Evolutionary conservation across 78 protist species (phyloP), one percentile per base, ranked within the genome.

Genomic region (Bigelowiella natans): DNA sequence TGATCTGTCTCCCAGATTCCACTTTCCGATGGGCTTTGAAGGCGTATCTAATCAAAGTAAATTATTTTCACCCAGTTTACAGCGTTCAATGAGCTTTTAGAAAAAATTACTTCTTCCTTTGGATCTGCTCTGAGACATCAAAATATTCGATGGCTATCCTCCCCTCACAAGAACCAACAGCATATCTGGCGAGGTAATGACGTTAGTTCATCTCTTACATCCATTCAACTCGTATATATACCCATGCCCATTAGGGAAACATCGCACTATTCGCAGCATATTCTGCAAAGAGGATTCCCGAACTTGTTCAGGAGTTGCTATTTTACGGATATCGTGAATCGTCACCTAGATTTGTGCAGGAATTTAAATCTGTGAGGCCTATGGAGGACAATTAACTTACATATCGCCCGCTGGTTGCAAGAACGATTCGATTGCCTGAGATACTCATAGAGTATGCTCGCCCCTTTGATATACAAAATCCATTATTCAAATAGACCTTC

Each of bases 111-210:
- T 91, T 64, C 38, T 7, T 83, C 31, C 7, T 18, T 87, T 89
- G 84, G 26, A 30, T 34, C 2, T 83, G 92, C 31, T 2, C 38
- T 28, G 34, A 29, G 31, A 28, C 34, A 11, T 89, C 93, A 87
- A 91, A 93, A 2, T 2, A 92, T 31, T 91, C 94, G 83, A 92
- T 92, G 2, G 88, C 92, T 26, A 88, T 88, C 36, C 94, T 34
- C 11, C 94, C 94, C 7, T 92, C 94, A n/a, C 91, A 91, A 3
- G 88, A 51, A 3, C 92, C 36, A 7, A 51, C 73, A 51, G 73
- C 73, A 51, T 51, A 51, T 18, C 73, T 51, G 7, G 73, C 7
- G 7, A 51, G 34, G 7, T 18, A 51, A 51, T 51, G 73, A n/a
- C n/a, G n/a, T n/a, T n/a, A n/a, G n/a, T 51, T 51, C 73, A 51